Evolutionary conservation across 768 basidiomycete species (phyloP), one percentile per base, ranked within the genome.

Genomic region (Boletus rufocinnamomeus): DNA sequence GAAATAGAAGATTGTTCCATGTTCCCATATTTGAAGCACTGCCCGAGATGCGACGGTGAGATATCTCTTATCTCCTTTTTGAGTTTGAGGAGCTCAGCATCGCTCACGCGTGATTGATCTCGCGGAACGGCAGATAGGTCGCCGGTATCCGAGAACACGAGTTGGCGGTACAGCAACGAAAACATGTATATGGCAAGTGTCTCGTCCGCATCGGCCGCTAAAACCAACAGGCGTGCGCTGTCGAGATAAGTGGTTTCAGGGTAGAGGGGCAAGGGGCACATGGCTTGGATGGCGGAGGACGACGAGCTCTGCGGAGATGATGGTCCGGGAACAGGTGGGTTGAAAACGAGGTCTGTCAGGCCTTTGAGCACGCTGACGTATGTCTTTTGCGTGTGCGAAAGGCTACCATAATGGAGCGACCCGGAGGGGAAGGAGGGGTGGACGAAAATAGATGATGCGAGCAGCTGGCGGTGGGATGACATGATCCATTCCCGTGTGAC

Each of bases 181-280:
- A 93, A 84, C 84, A 94, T 87, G 74, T 88, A 91, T 51, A 92
- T 74, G 46, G 87, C 83, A 21, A 84, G 84, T 44, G 87, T 77
- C 65, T 95, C 93, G 30, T 84, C 80, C 0, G 87, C 86, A 59
- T 96, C 94, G 43, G 83, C 77, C 63, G 82, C 82, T 60, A 93
- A 81, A 25, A 79, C 78, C 27, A 80, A 72, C 13, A 95, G 76
- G 30, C 93, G 89, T 44, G 82, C 75, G 57, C 80, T 83, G 76
- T 95, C 93, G 52, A 95, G 84, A 71, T 90, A 89, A 5, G 86
- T 77, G 5, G 91, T 92, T 75, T 95, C 93, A 6, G 88, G 91
- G 73, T 80, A 85, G 38, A 74, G 73, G 54, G 80, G 74, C 35
- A 79, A 72, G 47, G 75, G 71, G 23, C 70, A 69, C 54, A 69